Conservation (phyloP, 176 grass and related monocot species). For the barley (Hordeum vulgare) region MorexV3_pseudomolecules_assembly NC_058520.1:493012322-493012821, state of each 20-base stretch:
- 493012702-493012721: not conserved
- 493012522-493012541: not conserved
- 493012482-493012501: not conserved
- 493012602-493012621: not conserved
- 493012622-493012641: too few relatives aligned
- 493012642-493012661: conserved; percentile 8
- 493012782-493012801: not conserved
- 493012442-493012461: not conserved
- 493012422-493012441: not conserved
- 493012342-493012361: not conserved
- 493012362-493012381: not conserved
- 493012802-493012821: not conserved
- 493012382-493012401: not conserved
- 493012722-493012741: not conserved
- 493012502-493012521: not conserved
- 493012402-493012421: not conserved
- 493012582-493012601: not conserved
- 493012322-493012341: conserved; percentile 78
- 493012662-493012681: not conserved
- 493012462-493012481: not conserved
- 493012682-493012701: not conserved
- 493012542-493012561: not conserved
- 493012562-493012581: not conserved
- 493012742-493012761: not conserved
- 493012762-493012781: not conserved